Conservation (phyloP, 208 protist genomes). For the Angomonas deanei region DNA sequence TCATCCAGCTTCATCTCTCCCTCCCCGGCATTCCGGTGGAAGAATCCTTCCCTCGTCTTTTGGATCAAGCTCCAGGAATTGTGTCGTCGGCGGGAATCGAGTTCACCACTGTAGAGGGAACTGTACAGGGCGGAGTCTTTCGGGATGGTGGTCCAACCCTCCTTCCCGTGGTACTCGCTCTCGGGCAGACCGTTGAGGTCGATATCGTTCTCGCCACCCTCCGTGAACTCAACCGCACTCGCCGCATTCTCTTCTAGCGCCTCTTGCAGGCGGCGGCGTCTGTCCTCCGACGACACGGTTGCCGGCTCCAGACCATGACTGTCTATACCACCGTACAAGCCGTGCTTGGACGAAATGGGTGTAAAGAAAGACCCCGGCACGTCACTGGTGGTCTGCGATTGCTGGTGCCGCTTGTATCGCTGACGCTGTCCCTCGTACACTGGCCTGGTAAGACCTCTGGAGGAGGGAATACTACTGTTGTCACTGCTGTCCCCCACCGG, state of each 20-base stretch:
- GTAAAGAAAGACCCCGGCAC: constrained; percentile 55
- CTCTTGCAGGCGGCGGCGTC: constrained; percentile 38
- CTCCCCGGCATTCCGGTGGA: constrained; percentile 1
- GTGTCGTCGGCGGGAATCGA: constrained; percentile 72
- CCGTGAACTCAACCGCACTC: constrained; percentile 72
- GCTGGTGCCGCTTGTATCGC: constrained; percentile 14
- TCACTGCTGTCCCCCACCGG: neutral
- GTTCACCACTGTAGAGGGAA: constrained; percentile 38
- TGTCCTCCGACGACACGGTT: constrained; percentile 30
- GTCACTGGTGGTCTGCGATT: constrained; percentile 6
- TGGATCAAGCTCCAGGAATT: constrained; percentile 53
- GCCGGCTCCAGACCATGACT: constrained; percentile 33
- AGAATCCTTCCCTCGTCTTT: neutral
- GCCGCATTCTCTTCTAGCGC: constrained; percentile 52
- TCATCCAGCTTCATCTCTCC: constrained; percentile 33
- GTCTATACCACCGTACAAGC: constrained; percentile 73
- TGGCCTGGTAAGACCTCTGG: neutral
- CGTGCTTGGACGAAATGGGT: constrained; percentile 49
- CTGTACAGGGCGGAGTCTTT: constrained; percentile 74
- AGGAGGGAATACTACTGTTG: neutral
- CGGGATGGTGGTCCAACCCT: constrained; percentile 71
- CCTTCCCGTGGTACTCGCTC: constrained; percentile 68
- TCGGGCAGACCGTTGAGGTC: constrained; percentile 57
- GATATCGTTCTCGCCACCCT: constrained; percentile 74
- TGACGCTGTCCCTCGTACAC: neutral